phyloP scores from a whole-genome alignment of 2,329 filamentous ascomycete genomes.

The Cladosporium halotolerans region DNA sequence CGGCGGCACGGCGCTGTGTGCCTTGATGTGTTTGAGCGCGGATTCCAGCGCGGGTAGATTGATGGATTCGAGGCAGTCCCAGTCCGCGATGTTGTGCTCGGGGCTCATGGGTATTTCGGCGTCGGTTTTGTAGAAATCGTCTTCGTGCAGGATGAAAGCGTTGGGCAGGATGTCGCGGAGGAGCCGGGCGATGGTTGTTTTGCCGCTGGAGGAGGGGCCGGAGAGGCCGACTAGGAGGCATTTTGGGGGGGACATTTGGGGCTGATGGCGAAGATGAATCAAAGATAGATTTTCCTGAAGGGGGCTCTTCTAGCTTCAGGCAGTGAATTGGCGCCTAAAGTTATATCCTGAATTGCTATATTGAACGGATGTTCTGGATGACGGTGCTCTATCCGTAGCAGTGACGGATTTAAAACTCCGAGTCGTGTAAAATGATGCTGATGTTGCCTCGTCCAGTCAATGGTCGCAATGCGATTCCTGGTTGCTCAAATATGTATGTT shows the following conservation, averaged over 20 bases:
- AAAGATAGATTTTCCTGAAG: too few species aligned
- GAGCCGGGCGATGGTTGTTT: slow-evolving; percentile 84
- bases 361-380: too few species aligned
- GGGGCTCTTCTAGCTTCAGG: too few species aligned
- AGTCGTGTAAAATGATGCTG: too few species aligned
- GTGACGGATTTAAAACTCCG: too few species aligned
- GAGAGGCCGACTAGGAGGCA: slow-evolving; percentile 65
- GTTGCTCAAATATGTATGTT: too few species aligned
- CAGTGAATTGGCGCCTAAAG: too few species aligned
- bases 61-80: slow-evolving; percentile 82
- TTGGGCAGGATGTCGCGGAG: slow-evolving; percentile 69
- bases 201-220: slow-evolving; percentile 86
- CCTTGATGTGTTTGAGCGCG: slow-evolving; percentile 64
- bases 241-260: not conserved
- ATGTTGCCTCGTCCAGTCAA: too few species aligned
- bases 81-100: slow-evolving; percentile 61
- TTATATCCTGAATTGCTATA: too few species aligned
- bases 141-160: slow-evolving; percentile 82
- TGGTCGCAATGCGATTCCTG: too few species aligned
- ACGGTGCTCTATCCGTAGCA: too few species aligned
- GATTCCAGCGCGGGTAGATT: slow-evolving; percentile 62
- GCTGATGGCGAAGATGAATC: too few species aligned
- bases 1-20: slow-evolving; percentile 56
- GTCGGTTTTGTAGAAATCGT: slow-evolving; percentile 91
- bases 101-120: slow-evolving; percentile 50